Conservation (phyloP, 495 filamentous ascomycete species). For the Stereocaulon alpinum region DNA sequence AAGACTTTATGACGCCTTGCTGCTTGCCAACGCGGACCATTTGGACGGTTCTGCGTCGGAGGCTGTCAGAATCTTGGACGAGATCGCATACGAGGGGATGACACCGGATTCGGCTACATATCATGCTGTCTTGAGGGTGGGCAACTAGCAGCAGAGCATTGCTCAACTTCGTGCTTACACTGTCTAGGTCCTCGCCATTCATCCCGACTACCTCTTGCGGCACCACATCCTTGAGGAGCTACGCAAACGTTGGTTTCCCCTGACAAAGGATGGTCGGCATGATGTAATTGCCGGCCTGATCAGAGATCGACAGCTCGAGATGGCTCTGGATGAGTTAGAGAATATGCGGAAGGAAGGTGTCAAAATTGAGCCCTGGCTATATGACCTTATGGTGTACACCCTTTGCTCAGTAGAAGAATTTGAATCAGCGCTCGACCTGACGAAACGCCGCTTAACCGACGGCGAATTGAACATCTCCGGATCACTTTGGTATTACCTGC, state of each 20-base stretch:
- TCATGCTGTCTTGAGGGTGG: slow-evolving; percentile 61
- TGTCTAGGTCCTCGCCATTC: slow-evolving; percentile 59
- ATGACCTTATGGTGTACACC: slow-evolving; percentile 60
- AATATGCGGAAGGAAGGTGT: slow-evolving; percentile 49
- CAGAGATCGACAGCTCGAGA: slow-evolving; percentile 69
- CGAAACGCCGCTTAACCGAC: slow-evolving; percentile 41
- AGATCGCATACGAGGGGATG: slow-evolving; percentile 56
- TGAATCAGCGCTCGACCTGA: slow-evolving; percentile 59
- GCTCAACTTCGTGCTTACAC: slow-evolving; percentile 15
- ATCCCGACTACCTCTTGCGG: slow-evolving; percentile 74
- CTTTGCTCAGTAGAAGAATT: slow-evolving; percentile 61
- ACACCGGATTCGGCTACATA: slow-evolving; percentile 53
- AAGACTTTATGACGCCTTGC: slow-evolving; percentile 61
- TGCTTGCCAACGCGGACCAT: slow-evolving; percentile 56
- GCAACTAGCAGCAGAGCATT: slow-evolving; percentile 10
- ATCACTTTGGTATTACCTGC: slow-evolving; percentile 54
- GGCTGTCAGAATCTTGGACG: slow-evolving; percentile 49
- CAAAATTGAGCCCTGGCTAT: slow-evolving; percentile 55
- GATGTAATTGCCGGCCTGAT: slow-evolving; percentile 64
- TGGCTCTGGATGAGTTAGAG: slow-evolving; percentile 65
- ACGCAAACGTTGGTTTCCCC: slow-evolving; percentile 55
- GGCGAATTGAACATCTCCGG: slow-evolving; percentile 37
- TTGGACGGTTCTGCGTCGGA: slow-evolving; percentile 52
- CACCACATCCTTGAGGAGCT: slow-evolving; percentile 59
- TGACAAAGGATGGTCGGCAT: slow-evolving; percentile 54